Percentiles rank a stretch among this genome's conserved stretches.
Evolutionary conservation across 176 grass and related monocot species (phyloP).

Genomic region (Oryza glumipatula): DNA sequence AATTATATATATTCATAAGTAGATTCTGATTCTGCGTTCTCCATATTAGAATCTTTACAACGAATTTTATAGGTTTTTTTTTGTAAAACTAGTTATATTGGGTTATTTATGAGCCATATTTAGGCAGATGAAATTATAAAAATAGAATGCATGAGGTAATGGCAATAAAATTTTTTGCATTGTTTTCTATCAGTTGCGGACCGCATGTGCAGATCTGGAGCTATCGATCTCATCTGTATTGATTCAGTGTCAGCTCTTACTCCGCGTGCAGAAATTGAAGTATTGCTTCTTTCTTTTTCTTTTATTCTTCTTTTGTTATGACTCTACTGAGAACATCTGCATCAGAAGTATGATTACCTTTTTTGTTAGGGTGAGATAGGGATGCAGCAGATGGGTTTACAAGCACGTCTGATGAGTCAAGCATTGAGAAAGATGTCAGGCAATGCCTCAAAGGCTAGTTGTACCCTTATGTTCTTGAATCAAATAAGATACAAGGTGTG

Average conservation of each 20-base stretch:
- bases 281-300: constrained; percentile 40
- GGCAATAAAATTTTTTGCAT: not conserved
- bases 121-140: not conserved
- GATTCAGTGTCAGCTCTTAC: constrained; percentile 98
- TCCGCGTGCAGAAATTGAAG: constrained; percentile 96
- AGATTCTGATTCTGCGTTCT: not conserved
- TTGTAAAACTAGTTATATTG: not conserved
- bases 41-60: not conserved
- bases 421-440: constrained; percentile 99
- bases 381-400: constrained; percentile 98
- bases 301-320: not conserved
- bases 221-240: constrained; percentile 94
- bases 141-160: not conserved
- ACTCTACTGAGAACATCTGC: constrained; percentile 11
- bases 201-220: constrained; percentile 98
- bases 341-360: constrained; percentile 13
- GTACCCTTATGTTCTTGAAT: constrained; percentile 99
- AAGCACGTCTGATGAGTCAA: constrained; percentile 99
- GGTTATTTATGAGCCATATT: not conserved
- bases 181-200: constrained; percentile 83
- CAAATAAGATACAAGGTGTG: constrained; percentile 99
- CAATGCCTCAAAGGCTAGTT: constrained; percentile 98
- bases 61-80: not conserved
- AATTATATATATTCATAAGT: not conserved
- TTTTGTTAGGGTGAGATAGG: constrained; percentile 90